A percentile compares a stretch with the other conserved stretches of the same genome.
Evolutionary conservation across 148 eudicot genomes (phyloP).

Genomic region (Arctostaphylos glauca): DNA sequence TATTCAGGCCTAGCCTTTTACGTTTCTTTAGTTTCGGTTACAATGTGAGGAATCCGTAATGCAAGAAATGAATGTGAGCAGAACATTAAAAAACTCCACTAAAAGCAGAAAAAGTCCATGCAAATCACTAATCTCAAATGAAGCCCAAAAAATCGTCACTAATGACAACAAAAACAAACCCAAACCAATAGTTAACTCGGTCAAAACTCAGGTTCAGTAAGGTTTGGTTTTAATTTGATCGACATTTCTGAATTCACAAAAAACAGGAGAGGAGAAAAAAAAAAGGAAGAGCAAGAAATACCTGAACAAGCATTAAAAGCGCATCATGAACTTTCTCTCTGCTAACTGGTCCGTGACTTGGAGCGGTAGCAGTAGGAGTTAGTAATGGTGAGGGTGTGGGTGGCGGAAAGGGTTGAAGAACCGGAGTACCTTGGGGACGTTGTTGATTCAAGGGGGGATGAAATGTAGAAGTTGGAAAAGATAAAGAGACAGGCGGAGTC

Average conservation of each 20-base stretch:
- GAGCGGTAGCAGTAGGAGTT: conserved; percentile 41
- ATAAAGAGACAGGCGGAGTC: conserved; percentile 38
- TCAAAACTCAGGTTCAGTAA: neutral
- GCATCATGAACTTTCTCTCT: conserved; percentile 65
- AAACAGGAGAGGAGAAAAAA: neutral
- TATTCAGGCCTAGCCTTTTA: neutral
- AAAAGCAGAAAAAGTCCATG: neutral
- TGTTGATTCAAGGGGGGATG: conserved; percentile 57
- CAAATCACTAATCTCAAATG: neutral
- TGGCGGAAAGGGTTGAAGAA: conserved; percentile 85
- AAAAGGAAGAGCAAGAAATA: conserved; percentile 3
- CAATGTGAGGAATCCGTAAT: neutral
- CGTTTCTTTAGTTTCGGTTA: neutral
- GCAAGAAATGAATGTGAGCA: neutral
- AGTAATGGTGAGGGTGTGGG: conserved; percentile 70
- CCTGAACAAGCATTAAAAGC: conserved; percentile 59
- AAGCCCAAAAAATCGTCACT: neutral
- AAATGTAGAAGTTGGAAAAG: conserved; percentile 38
- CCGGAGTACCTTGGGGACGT: conserved; percentile 56
- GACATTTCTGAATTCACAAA: neutral
- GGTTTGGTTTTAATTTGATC: neutral
- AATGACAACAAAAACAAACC: neutral
- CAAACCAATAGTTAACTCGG: neutral
- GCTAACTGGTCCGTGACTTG: conserved; percentile 36
- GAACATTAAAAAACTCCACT: neutral